Evolutionary conservation across 495 filamentous ascomycete species (phyloP), one percentile per base, ranked within the genome.

Genomic region (Hypoxylon rickii): DNA sequence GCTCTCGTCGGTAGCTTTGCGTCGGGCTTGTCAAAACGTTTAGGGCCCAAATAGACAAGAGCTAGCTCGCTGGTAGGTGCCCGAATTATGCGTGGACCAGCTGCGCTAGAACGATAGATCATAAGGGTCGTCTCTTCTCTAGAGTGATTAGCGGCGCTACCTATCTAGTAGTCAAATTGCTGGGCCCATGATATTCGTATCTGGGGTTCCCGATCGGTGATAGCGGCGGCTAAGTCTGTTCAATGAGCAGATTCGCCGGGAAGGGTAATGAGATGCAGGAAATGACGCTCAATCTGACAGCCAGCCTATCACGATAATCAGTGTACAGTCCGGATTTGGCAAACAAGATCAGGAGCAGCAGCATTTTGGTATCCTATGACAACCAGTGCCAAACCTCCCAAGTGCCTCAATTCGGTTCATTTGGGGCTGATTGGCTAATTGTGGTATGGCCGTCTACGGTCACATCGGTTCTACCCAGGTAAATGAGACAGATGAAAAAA

Each of bases 231-330:
- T 47, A 53, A 15, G 33, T 50, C 47, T 13, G 34, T 22, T 43
- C 21, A 26, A 37, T 46, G 39, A 37, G 38, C 52, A 48, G n/a
- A 21, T 12, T 24, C 29, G 37, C 40, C 43, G 46, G 36, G 41
- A 46, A 40, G 44, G 46, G 52, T 34, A 57, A 51, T 42, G 37
- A 58, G 40, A 31, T 55, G 38, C 41, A 65, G 51, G n/a, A 68
- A 55, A 68, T 63, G 51, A 63, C 45, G 39, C 38, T 48, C 31
- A 68, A 68, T 66, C 51, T 65, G 36, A 33, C 63, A 44, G 36
- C 12, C 5, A 22, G 37, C 65, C 61, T 65, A 68, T 68, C 61
- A 65, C 57, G 57, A 61, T 61, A 49, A 60, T 50, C 58, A 51
- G 52, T 31, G 38, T 17, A 22, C 33, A 57, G 33, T 15, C 58